Evolutionary conservation across 148 eudicot species (phyloP).

Genomic region (Spergularia marina): DNA sequence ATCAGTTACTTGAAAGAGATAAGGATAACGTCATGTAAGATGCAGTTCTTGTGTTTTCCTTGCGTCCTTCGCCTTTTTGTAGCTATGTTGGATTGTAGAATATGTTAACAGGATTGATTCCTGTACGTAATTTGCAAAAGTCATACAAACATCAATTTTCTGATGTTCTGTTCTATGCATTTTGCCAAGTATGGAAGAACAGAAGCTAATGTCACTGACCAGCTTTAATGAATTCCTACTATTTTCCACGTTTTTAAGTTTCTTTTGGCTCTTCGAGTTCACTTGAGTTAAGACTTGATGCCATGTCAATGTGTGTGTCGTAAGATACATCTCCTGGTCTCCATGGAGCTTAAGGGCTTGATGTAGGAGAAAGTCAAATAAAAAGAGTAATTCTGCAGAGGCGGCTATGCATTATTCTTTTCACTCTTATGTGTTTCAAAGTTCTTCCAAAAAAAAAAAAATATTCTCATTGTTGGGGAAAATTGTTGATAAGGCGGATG

Average conservation of each 20-base stretch:
- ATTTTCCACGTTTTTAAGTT: constrained; percentile 7
- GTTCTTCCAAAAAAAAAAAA: background rate
- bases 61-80: background rate
- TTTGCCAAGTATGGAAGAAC: constrained; percentile 18
- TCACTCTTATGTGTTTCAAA: constrained; percentile 8
- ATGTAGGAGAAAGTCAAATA: constrained; percentile 11
- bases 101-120: constrained; percentile 22
- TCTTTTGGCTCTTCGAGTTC: constrained; percentile 30
- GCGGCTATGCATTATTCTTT: constrained; percentile 22
- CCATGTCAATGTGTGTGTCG: background rate
- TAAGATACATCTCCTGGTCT: background rate
- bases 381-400: constrained; percentile 1
- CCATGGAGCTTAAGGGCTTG: constrained; percentile 18
- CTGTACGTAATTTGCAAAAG: constrained; percentile 14
- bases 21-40: constrained; percentile 16
- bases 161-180: constrained; percentile 26
- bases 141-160: constrained; percentile 1
- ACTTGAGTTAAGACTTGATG: constrained; percentile 19
- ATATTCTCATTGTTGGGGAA: constrained; percentile 2
- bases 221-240: constrained; percentile 11
- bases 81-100: constrained; percentile 2
- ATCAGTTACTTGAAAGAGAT: constrained; percentile 7
- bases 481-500: constrained; percentile 8
- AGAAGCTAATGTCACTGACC: background rate
- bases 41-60: background rate